A percentile compares a stretch with the other conserved stretches of the same genome.
These are phyloP conservation scores for Zhuliangozyma blackwelliae DNA, from an alignment of 1,139 yeast species.

Conservation along the genomic window DNA sequence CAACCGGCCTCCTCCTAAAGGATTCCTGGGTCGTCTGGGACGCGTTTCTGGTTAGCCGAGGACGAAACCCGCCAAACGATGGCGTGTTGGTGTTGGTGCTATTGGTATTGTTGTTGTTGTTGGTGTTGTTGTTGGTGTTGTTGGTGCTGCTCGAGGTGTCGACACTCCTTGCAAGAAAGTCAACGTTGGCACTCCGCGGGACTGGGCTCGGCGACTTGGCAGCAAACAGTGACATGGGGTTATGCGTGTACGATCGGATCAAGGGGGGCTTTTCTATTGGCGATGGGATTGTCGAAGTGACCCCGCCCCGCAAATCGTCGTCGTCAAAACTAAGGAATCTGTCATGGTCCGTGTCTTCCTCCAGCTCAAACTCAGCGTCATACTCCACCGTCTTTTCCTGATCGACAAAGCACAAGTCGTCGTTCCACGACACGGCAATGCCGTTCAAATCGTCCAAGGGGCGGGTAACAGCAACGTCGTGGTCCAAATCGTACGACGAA, in stretches of 20 bases:
- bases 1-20: background rate
- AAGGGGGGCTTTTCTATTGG: constrained; percentile 25
- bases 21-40: constrained; percentile 41
- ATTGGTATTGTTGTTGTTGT: too few relatives aligned
- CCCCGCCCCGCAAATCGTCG: constrained; percentile 1
- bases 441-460: constrained; percentile 53
- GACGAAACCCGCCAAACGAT: constrained; percentile 14
- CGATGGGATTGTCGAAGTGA: constrained; percentile 18
- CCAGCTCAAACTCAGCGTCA: constrained; percentile 30
- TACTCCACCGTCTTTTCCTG: constrained; percentile 34
- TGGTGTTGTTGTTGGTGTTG: too few relatives aligned
- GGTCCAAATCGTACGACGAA: constrained; percentile 51
- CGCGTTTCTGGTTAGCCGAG: constrained; percentile 26
- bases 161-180: too few relatives aligned
- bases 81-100: too few relatives aligned
- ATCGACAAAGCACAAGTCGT: constrained; percentile 47
- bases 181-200: constrained; percentile 2
- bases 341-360: constrained; percentile 2
- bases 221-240: constrained; percentile 11
- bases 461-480: constrained; percentile 33
- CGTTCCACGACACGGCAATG: constrained; percentile 55
- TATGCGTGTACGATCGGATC: constrained; percentile 19
- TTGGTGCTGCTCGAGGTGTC: too few relatives aligned
- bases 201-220: constrained; percentile 16
- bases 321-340: constrained; percentile 4